phyloP scores from a whole-genome alignment of 805 yeast species.

The Starmerella riodocensis region DNA sequence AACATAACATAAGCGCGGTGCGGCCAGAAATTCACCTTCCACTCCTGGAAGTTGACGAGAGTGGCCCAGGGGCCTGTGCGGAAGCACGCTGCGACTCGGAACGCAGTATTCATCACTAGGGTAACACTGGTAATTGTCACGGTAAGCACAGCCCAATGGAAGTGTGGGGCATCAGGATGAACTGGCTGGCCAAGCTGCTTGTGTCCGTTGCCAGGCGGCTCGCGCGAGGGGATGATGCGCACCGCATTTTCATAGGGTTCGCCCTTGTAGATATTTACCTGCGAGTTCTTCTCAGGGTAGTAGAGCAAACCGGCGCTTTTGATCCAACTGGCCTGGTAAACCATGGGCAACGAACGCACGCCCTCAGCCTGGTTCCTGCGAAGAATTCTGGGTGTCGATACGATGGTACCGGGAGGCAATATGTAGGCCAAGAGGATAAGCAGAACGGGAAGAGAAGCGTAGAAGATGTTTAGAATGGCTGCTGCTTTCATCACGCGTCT shows the following conservation, averaged over 20 bases:
- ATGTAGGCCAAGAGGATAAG: slow-evolving; percentile 41
- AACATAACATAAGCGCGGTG: slow-evolving; percentile 49
- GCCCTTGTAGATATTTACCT: slow-evolving; percentile 29
- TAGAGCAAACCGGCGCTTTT: slow-evolving; percentile 47
- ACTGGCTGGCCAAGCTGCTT: slow-evolving; percentile 36
- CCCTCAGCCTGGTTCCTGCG: slow-evolving; percentile 21
- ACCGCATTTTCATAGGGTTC: slow-evolving; percentile 36
- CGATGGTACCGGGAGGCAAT: slow-evolving; percentile 41
- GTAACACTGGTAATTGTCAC: slow-evolving; percentile 18
- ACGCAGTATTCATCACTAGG: slow-evolving; percentile 23
- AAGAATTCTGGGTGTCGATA: slow-evolving; percentile 17
- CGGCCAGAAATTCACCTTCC: slow-evolving; percentile 32
- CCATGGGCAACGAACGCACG: slow-evolving; percentile 28
- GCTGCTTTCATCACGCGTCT: slow-evolving; percentile 43
- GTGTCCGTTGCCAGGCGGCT: slow-evolving; percentile 31
- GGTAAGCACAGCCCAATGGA: slow-evolving; percentile 33
- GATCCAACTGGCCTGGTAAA: slow-evolving; percentile 64
- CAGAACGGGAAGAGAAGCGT: slow-evolving; percentile 40
- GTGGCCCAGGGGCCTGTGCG: slow-evolving; percentile 9
- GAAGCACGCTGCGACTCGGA: slow-evolving; percentile 28
- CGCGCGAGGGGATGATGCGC: slow-evolving; percentile 49
- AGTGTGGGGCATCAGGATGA: slow-evolving; percentile 26
- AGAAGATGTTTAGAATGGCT: slow-evolving; percentile 35
- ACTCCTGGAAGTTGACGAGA: slow-evolving; percentile 4
- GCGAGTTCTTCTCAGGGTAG: slow-evolving; percentile 44